phyloP scores from a whole-genome alignment of 495 filamentous ascomycete genomes.

The Daldinia concentrica region DNA sequence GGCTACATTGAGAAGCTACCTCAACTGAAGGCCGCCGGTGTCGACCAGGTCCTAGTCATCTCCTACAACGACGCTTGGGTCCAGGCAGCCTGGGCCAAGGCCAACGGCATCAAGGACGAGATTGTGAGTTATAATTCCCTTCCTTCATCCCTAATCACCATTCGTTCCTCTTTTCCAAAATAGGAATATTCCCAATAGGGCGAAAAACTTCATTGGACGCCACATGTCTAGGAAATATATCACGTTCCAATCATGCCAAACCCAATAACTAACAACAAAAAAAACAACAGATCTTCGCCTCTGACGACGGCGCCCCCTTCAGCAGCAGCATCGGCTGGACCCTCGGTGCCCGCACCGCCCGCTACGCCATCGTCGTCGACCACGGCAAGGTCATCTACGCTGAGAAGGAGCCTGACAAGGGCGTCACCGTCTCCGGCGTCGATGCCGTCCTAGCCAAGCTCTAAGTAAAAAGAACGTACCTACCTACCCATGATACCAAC shows the following conservation, averaged over 20 bases:
- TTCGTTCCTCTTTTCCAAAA: not conserved
- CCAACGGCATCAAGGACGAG: constrained; percentile 82
- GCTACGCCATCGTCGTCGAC: constrained; percentile 89
- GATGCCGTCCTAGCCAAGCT: constrained; percentile 77
- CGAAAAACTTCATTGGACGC: constrained; percentile 23
- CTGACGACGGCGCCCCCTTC: constrained; percentile 79
- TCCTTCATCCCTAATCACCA: not conserved
- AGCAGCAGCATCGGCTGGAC: constrained; percentile 86
- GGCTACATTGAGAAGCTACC: constrained; percentile 80
- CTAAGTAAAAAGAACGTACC: constrained; percentile 45
- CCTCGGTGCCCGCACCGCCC: constrained; percentile 73
- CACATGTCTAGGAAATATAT: not conserved
- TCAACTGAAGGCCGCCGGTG: constrained; percentile 81
- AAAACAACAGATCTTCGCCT: constrained; percentile 78
- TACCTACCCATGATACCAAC: constrained; percentile 6
- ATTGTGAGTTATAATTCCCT: constrained; percentile 65
- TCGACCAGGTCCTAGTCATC: constrained; percentile 85
- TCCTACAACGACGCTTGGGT: constrained; percentile 92
- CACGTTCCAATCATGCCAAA: too few relatives aligned
- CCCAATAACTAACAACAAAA: not conserved
- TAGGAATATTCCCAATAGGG: not conserved
- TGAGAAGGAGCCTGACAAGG: constrained; percentile 78
- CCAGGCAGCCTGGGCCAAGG: constrained; percentile 96
- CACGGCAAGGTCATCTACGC: constrained; percentile 91
- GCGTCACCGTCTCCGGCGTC: constrained; percentile 75